phyloP scores from a whole-genome alignment of 805 yeast species.

The Lipomyces spencermartinsiae region DNA sequence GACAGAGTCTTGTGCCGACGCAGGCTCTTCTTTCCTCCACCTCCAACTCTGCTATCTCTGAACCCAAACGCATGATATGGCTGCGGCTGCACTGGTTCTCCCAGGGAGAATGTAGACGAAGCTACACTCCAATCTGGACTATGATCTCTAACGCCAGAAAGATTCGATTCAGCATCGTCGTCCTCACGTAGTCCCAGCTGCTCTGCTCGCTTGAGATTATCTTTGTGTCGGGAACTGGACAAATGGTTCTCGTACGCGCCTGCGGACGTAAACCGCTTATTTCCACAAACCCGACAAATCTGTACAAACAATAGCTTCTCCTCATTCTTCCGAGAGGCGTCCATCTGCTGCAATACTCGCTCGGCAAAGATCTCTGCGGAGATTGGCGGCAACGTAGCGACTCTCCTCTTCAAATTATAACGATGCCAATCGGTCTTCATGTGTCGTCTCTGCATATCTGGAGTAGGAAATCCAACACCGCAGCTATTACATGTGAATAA shows the following conservation, averaged over 20 bases:
- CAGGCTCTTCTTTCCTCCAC: conserved; percentile 25
- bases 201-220: conserved; percentile 25
- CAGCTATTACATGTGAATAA: conserved; percentile 87
- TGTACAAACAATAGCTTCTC: conserved; percentile 28
- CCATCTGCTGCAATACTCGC: conserved; percentile 57
- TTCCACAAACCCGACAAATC: conserved; percentile 39
- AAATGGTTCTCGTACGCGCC: conserved; percentile 41
- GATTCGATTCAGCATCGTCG: neutral
- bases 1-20: conserved; percentile 12
- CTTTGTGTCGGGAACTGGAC: conserved; percentile 36
- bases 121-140: conserved; percentile 11
- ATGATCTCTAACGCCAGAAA: conserved; percentile 6
- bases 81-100: conserved; percentile 10
- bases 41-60: conserved; percentile 25
- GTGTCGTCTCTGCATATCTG: conserved; percentile 87
- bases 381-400: conserved; percentile 79
- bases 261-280: conserved; percentile 39
- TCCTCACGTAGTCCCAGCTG: conserved; percentile 6
- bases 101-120: conserved; percentile 16
- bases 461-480: conserved; percentile 74
- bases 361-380: conserved; percentile 72
- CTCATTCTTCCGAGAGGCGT: conserved; percentile 29
- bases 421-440: conserved; percentile 99
- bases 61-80: conserved; percentile 11
- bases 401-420: conserved; percentile 91